Evolutionary conservation across 1,139 yeast genomes (phyloP), one percentile per base, ranked within the genome.

Genomic region (Saccharomyces hybrid): DNA sequence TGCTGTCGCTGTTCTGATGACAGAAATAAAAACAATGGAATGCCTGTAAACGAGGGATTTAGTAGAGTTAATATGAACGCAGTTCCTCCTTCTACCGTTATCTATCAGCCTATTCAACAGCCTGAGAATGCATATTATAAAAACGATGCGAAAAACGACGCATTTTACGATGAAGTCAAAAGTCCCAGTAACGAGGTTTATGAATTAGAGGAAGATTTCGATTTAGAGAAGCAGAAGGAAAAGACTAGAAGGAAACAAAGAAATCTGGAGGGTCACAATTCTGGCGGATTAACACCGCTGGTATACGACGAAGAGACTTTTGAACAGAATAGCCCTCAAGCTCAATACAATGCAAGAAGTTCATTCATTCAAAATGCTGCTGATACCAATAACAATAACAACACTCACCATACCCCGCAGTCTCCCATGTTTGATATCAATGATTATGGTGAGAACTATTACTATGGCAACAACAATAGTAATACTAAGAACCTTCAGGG

Each of bases 1-100:
- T 77, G 80, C 57, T 76, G 78, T 52, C 59, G 64, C 8, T 56
- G 65, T 55, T 63, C 41, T 46, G 57, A 44, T 44, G 41, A 19
- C 16, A 44, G 28, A 7, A 47, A 57, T 16, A 54, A 58, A 48
- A 52, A 50, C 26, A 49, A 47, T 19, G 51, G 52, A 42, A 57
- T 53, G 27, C 53, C 57, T 1, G 63, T 54, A 51, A 59, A 50
- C 46, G 61, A 54, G 25, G 58, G 53, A 52, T 54, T 48, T 50
- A 57, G 50, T 14, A 41, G 54, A 25, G 53, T 48, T 8, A 55
- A 56, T 6, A 57, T 51, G 54, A 55, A 32, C 14, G 49, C 52
- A 5, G 31, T n/a, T 7, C 53, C 55, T 27, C 61, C 66, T 7
- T 65, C 69, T 8, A 56, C 58, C 47, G 67, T 65, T 5, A 57